Conservation (phyloP, 345 rosid species). For the Ceriops zippeliana region DNA sequence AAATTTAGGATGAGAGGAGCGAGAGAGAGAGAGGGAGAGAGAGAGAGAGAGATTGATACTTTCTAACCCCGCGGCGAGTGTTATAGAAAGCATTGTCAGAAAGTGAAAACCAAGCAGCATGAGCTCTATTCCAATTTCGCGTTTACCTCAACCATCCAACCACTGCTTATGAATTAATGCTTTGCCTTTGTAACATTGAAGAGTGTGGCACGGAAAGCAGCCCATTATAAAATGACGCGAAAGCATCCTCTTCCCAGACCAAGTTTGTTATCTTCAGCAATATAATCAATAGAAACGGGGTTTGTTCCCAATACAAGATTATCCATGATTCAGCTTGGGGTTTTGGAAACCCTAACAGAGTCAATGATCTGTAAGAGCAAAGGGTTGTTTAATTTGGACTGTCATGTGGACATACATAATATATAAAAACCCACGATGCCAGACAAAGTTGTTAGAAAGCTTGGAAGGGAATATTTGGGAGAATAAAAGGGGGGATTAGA, state of each 20-base stretch:
- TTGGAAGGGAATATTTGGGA: slow-evolving; percentile 67
- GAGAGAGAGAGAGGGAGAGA: no score
- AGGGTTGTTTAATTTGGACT: neutral
- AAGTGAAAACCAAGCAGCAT: neutral
- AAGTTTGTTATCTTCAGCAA: slow-evolving; percentile 6
- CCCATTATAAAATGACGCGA: slow-evolving; percentile 10
- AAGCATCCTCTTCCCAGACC: slow-evolving; percentile 3
- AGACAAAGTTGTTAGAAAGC: slow-evolving; percentile 30
- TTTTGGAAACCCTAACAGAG: slow-evolving; percentile 26
- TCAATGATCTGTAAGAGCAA: slow-evolving; percentile 4
- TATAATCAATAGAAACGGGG: slow-evolving; percentile 20
- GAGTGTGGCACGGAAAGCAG: slow-evolving; percentile 10
- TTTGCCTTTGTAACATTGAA: slow-evolving; percentile 9
- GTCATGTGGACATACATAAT: slow-evolving; percentile 19
- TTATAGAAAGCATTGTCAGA: neutral
- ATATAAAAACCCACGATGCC: slow-evolving; percentile 29
- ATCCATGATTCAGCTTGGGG: slow-evolving; percentile 39
- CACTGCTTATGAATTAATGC: slow-evolving; percentile 25
- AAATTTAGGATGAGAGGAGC: no score
- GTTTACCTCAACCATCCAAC: slow-evolving; percentile 21
- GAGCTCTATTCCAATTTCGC: slow-evolving; percentile 4
- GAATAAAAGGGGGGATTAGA: slow-evolving; percentile 43
- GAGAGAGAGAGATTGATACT: no score
- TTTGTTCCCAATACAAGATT: slow-evolving; percentile 17
- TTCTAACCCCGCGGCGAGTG: no score